Base-by-base conservation (phyloP, 768 basidiomycete genomes). In the Boletales sp. region DNA sequence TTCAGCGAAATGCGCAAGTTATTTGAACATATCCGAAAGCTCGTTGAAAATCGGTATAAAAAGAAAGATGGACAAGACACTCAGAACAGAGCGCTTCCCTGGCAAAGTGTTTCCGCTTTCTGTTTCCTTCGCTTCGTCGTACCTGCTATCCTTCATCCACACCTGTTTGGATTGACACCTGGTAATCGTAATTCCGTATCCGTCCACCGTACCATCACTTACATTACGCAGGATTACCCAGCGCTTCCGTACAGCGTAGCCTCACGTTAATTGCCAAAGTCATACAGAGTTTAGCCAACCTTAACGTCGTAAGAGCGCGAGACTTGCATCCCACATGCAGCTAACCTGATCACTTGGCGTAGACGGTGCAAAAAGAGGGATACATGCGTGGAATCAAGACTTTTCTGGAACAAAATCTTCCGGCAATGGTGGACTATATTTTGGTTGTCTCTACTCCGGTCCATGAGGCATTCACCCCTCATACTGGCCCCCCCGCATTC, bases 101-200 rank as follows among this genome's bases (percentile, higher is more conserved):
- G 81, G 78, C 90, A 92, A 63, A 84, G 86, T 58, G 87, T 94
- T 38, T 90, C 87, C 32, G 91, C 92, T 1, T 94, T 94, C 63
- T 83, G 87, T 63, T 94, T 94, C 69, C 76, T 94, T 38, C 81
- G 92, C 37, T 92, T 94, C 66, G 86, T 94, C 52, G 88, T 90
- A 21, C 93, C 92, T 31, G 92, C 88, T 19, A 87, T 94, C 50
- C 75, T 94, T n/a, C 81, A 90, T 63, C 92, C 92, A 2, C 87
- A 92, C 66, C 69, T 91, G 5, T 94, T 90, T 61, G 84, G 87
- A 21, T 72, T 94, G 45, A 83, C 75, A 56, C 81, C 82, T 64
- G 90, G 90, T 88, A 64, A 30, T 71, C 51, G 90, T 88, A 64
- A 30, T 71, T 51, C 42, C 8, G 52, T 43, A 19, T 30, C 18